These are phyloP conservation scores for Lipomyces yamadae DNA, from an alignment of 805 yeast genomes.

Conservation along the genomic window DNA sequence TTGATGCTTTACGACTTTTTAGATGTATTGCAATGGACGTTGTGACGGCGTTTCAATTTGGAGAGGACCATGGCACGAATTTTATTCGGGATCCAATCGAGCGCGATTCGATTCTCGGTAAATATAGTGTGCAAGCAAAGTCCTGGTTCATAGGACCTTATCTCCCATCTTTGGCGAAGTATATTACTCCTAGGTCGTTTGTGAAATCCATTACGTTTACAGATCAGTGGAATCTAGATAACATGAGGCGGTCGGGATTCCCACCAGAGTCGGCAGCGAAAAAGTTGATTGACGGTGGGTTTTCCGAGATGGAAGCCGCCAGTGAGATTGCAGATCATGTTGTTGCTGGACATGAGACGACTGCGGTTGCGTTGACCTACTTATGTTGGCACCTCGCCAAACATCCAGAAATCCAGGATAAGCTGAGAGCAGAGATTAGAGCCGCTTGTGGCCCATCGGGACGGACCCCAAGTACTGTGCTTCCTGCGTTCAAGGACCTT, in stretches of 20 bases:
- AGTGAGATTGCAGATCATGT: conserved; percentile 65
- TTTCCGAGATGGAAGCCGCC: conserved; percentile 47
- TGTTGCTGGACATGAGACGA: conserved; percentile 79
- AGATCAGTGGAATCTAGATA: conserved; percentile 23
- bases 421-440: conserved; percentile 57
- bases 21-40: conserved; percentile 76
- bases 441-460: conserved; percentile 33
- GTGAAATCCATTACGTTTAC: conserved; percentile 15
- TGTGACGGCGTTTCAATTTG: conserved; percentile 64
- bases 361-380: conserved; percentile 67
- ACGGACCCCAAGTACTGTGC: conserved; percentile 31
- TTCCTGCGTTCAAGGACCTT: conserved; percentile 49
- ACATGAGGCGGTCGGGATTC: not conserved
- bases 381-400: conserved; percentile 63
- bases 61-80: conserved; percentile 54
- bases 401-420: conserved; percentile 54
- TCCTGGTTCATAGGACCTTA: conserved; percentile 37
- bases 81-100: conserved; percentile 46
- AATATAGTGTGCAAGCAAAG: conserved; percentile 5
- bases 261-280: conserved; percentile 34
- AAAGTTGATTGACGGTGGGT: conserved; percentile 40
- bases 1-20: conserved; percentile 67
- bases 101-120: conserved; percentile 15
- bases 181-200: not conserved
- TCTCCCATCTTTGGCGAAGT: conserved; percentile 19